A percentile compares a stretch with the other conserved stretches of the same genome.
Conservation (phyloP, 768 basidiomycete genomes). For the Boletellus emodensis region DNA sequence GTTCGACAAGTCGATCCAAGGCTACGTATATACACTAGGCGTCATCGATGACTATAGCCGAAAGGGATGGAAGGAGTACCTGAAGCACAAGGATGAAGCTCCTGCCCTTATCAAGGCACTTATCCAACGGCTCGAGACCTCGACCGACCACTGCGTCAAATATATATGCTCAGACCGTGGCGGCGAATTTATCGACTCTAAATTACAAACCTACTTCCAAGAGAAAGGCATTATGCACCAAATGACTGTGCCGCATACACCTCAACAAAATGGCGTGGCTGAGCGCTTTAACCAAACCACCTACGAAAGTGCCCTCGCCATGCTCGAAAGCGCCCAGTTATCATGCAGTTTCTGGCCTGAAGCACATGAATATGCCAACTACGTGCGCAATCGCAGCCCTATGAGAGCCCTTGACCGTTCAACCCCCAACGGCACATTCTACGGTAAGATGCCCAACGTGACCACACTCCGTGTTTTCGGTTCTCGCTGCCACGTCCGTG, state of each 20-base stretch:
- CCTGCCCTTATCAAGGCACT: not conserved
- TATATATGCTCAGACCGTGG: not conserved
- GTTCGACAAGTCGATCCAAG: conserved; percentile 4
- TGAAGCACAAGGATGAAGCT: conserved; percentile 4
- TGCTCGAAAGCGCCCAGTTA: conserved; percentile 19
- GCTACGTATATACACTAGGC: conserved; percentile 2
- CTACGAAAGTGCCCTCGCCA: conserved; percentile 20
- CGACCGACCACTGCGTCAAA: not conserved
- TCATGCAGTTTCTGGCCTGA: conserved; percentile 22
- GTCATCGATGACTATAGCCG: conserved; percentile 6
- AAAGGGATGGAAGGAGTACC: conserved; percentile 13
- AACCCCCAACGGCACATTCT: conserved; percentile 21
- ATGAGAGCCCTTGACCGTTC: conserved; percentile 3
- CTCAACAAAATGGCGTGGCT: not conserved
- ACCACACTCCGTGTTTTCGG: conserved; percentile 21
- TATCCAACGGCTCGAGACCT: not conserved
- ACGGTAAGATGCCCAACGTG: conserved; percentile 21
- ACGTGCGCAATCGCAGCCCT: conserved; percentile 3
- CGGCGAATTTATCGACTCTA: not conserved
- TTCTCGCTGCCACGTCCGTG: conserved; percentile 6
- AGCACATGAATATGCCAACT: conserved; percentile 5
- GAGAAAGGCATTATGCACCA: not conserved
- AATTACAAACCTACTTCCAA: not conserved
- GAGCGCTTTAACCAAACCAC: conserved; percentile 24
- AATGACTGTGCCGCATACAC: not conserved